Evolutionary conservation across 2,329 filamentous ascomycete species (phyloP), one percentile per base, ranked within the genome.

Genomic region (Ploettnerulaceae sp.): DNA sequence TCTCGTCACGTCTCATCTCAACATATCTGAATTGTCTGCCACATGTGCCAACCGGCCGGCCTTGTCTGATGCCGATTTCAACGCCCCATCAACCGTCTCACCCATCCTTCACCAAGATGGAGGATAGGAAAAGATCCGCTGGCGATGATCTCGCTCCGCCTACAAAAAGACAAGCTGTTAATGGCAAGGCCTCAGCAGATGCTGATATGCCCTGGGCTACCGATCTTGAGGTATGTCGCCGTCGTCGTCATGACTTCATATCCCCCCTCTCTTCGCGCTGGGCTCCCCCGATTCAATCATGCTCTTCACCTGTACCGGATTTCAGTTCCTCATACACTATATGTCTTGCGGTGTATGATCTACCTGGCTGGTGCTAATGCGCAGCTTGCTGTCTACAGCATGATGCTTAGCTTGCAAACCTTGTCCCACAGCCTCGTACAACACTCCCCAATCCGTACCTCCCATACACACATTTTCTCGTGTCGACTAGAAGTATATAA

Each of bases 61-160:
- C 69, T 71, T 72, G 77, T 84, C 86, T 89, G 78, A 94, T 94
- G 88, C 79, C 86, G 79, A 82, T 86, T 50, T 56, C 60, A 51
- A 55, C 53, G 73, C 84, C 86, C 72, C 76, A 83, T 69, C 69
- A 71, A 66, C 77, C 83, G 76, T 80, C 82, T 79, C 81, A 86
- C 75, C 84, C 88, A 73, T 82, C 82, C 77, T 77, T 87, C 72
- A 75, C 82, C 75, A 95, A 93, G 80, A 98, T 97, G 91, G 93
- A 98, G 79, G 93, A 97, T 76, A 89, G 93, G 80, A 98, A 98
- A 80, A 83, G 93, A 80, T 86, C 89, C 65, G 87, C 89, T 65
- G 78, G 85, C 63, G 87, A 93, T 67, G 89, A 96, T 59, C 74
- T 87, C 64, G 86, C 86, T 57, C 91, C 91, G 57, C 90, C 91